Evolutionary conservation across 2,329 filamentous ascomycete genomes (phyloP), one percentile per base, ranked within the genome.

Genomic region (Penicillium verrucosum): DNA sequence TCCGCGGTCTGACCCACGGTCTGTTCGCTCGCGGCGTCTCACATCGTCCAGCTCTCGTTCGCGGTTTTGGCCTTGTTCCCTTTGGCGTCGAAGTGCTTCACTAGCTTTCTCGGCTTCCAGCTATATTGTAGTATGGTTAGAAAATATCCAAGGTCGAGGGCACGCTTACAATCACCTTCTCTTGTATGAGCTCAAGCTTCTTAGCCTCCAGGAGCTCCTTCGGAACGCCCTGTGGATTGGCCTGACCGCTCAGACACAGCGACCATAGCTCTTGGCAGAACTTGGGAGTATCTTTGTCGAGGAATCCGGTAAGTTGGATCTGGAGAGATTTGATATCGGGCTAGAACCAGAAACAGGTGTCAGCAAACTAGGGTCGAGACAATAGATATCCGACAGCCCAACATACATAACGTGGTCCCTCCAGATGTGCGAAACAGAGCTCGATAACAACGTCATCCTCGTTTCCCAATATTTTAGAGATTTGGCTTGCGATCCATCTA

Each of bases 381-480:
- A 12, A 10, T 44, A n/a, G 47, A 48, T 44, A 32, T 48, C 12
- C 47, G 21, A 54, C 27, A 44, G 12, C 36, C 46, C 14, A 44
- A 82, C 89, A 65, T 78, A 96, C 92, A 73, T 84, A 89, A 72
- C 89, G 86, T 21, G 85, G 78, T 46, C 87, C 87, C 71, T 97
- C 92, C 30, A 89, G 73, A 44, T 87, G 73, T 56, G 85, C 85
- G 75, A 84, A 87, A 66, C 84, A 84, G 44, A 97, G 85, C 76
- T 97, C 92, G 63, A 94, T 94, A 4, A 97, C 89, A 48, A 99
- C 91, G 70, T 99, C 94, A 71, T 99, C 94, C 67, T 99, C 94
- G 65, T 84, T 89, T n/a, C 89, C 89, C 41, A 97, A 79, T 46
- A 97, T 93, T 56, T 90, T 88, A 25, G 88, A 89, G 55, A 99